Evolutionary conservation across 129 eudicot species (phyloP).

Genomic region (Deinandra increscens): DNA sequence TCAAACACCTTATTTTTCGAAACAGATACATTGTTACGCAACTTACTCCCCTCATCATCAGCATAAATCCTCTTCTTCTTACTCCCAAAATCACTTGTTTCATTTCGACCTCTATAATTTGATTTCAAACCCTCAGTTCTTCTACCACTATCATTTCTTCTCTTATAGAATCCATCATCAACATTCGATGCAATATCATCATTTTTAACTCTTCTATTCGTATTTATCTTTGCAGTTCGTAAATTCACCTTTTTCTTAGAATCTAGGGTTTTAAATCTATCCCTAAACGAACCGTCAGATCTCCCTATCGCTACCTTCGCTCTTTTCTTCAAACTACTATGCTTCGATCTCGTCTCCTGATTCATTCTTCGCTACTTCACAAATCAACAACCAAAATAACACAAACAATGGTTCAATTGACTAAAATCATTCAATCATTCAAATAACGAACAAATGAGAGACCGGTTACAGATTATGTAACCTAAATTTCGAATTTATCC

Average conservation of each 20-base stretch:
- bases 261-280: conserved; percentile 31
- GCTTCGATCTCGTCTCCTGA: conserved; percentile 31
- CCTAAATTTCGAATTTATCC: background rate
- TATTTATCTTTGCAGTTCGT: too few species aligned
- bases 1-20: too few species aligned
- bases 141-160: background rate
- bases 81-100: conserved; percentile 21
- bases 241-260: conserved; percentile 28
- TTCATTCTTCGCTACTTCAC: conserved; percentile 32
- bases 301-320: conserved; percentile 32
- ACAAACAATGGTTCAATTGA: background rate
- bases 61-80: conserved; percentile 45
- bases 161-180: conserved; percentile 7
- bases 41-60: conserved; percentile 23
- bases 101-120: conserved; percentile 21
- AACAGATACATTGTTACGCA: background rate
- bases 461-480: background rate
- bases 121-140: conserved; percentile 22
- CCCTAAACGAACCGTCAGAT: conserved; percentile 22
- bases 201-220: conserved; percentile 16
- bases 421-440: background rate
- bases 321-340: conserved; percentile 31
- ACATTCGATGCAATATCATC: conserved; percentile 3
- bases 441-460: conserved; percentile 2
- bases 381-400: background rate